These are phyloP conservation scores for Alternaria conjuncta DNA, from an alignment of 2,329 filamentous ascomycete genomes.

Conservation along the genomic window DNA sequence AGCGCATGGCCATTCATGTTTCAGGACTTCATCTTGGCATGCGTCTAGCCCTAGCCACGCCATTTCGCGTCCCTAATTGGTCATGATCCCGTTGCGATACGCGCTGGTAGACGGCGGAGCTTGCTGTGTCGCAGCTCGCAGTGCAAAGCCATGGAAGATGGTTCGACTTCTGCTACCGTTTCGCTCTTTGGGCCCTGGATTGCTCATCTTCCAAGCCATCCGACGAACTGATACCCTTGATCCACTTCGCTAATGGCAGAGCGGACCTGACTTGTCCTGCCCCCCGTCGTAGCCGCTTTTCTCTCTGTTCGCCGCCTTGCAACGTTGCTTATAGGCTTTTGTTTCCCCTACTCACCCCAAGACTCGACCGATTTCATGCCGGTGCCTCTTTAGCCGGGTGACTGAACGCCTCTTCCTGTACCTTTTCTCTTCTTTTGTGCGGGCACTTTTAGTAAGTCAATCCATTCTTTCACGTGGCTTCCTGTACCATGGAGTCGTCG, in stretches of 20 bases:
- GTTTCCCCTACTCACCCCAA: constrained; percentile 41
- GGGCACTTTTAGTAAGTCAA: constrained; percentile 47
- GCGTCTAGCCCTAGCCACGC: constrained; percentile 21
- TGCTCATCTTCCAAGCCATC: constrained; percentile 1
- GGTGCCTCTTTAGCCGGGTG: constrained; percentile 49
- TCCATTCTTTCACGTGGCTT: background rate
- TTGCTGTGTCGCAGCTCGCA: constrained; percentile 40
- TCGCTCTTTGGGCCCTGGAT: constrained; percentile 30
- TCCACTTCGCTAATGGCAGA: constrained; percentile 28
- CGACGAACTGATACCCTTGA: constrained; percentile 27
- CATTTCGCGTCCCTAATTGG: constrained; percentile 33
- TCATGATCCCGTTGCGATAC: constrained; percentile 38
- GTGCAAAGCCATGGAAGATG: constrained; percentile 32
- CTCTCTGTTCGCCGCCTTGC: constrained; percentile 20
- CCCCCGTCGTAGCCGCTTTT: constrained; percentile 13
- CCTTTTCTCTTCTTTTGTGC: constrained; percentile 47
- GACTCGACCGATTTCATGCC: constrained; percentile 46
- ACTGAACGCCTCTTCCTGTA: constrained; percentile 31
- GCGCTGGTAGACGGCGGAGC: constrained; percentile 32
- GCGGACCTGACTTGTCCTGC: constrained; percentile 34
- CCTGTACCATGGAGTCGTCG: constrained; percentile 14
- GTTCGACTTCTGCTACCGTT: constrained; percentile 45
- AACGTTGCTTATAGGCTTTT: constrained; percentile 47
- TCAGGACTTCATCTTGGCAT: constrained; percentile 28
- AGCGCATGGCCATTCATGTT: constrained; percentile 37